phyloP scores from a whole-genome alignment of 495 filamentous ascomycete genomes.

The Jackrogersella multiformis region DNA sequence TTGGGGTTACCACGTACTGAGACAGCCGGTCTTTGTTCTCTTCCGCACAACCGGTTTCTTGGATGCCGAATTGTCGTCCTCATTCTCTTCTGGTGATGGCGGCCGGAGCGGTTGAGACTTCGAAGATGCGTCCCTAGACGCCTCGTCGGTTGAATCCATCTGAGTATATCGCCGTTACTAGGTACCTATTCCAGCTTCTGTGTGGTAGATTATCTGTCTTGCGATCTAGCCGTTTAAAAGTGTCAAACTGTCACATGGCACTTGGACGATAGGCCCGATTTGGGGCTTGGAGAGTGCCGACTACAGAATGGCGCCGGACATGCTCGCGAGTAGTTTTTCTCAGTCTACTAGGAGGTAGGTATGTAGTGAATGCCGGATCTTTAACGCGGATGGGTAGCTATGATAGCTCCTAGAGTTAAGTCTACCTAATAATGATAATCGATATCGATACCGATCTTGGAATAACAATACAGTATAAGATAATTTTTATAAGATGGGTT shows the following conservation, averaged over 20 bases:
- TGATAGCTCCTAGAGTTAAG: conserved; percentile 5
- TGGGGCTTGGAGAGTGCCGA: conserved; percentile 18
- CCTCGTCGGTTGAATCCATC: conserved; percentile 40
- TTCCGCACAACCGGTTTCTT: conserved; percentile 64
- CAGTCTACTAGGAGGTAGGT: no score
- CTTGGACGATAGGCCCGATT: conserved; percentile 32
- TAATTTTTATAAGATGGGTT: conserved; percentile 15
- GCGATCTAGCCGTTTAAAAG: conserved; percentile 24
- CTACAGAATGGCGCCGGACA: conserved; percentile 28
- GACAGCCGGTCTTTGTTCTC: conserved; percentile 94
- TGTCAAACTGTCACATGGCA: conserved; percentile 34
- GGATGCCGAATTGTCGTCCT: conserved; percentile 43
- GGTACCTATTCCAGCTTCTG: conserved; percentile 1
- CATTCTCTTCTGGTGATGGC: conserved; percentile 37
- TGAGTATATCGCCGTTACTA: conserved; percentile 8
- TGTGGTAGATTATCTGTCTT: conserved; percentile 15
- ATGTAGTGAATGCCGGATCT: not conserved
- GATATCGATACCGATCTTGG: no score
- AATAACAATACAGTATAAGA: conserved; percentile 17
- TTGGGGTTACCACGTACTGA: conserved; percentile 71
- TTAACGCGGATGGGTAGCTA: conserved; percentile 15
- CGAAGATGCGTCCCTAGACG: conserved; percentile 29
- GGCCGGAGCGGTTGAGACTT: conserved; percentile 35
- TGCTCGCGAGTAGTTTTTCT: conserved; percentile 16
- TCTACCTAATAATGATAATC: conserved; percentile 19